Evolutionary conservation across 1,284 basidiomycete species (phyloP).

Genomic region (Cutaneotrichosporon sp.): DNA sequence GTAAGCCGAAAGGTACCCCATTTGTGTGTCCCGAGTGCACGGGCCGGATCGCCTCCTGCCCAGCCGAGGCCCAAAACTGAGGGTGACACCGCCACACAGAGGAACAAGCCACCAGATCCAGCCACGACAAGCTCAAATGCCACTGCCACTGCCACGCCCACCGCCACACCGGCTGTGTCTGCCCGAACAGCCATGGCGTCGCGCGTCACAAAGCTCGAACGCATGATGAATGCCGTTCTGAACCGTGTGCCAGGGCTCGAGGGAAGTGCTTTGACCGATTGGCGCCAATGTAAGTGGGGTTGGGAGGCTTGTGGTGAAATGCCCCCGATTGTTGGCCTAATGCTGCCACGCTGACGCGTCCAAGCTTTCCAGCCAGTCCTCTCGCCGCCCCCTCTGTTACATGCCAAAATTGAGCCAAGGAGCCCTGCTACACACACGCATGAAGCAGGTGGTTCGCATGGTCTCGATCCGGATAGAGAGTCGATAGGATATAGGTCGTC

Average conservation of each 20-base stretch:
- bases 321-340: background rate
- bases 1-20: slow-evolving; percentile 37
- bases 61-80: slow-evolving; percentile 7
- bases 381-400: slow-evolving; percentile 24
- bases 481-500: too few species aligned
- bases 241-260: slow-evolving; percentile 34
- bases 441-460: too few species aligned
- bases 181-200: background rate
- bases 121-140: background rate
- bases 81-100: background rate
- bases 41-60: slow-evolving; percentile 2
- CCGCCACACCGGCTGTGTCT: too few species aligned
- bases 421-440: too few species aligned
- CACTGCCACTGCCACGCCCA: background rate
- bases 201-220: slow-evolving; percentile 27
- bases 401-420: background rate
- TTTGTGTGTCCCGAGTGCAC: slow-evolving; percentile 31
- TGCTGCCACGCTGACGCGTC: background rate
- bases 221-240: slow-evolving; percentile 38
- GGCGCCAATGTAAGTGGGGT: slow-evolving; percentile 36
- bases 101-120: background rate
- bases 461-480: too few species aligned
- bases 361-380: background rate
- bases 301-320: background rate
- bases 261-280: slow-evolving; percentile 31